phyloP scores from a whole-genome alignment of 805 yeast species.

The Maudiozyma barnettii region DNA sequence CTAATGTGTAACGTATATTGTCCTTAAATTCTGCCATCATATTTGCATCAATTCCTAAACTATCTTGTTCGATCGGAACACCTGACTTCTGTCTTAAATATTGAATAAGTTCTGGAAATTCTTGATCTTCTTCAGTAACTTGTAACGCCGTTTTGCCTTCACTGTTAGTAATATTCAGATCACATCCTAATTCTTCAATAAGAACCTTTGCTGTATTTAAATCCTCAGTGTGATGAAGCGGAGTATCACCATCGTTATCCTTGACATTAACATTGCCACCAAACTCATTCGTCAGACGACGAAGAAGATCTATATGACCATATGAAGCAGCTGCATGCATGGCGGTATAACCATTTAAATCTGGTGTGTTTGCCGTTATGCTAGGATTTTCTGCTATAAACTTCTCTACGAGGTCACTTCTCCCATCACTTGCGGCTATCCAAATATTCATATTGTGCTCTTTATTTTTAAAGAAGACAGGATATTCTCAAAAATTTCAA shows the following conservation, averaged over 20 bases:
- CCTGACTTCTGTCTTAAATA: conserved; percentile 43
- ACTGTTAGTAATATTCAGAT: conserved; percentile 49
- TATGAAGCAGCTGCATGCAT: conserved; percentile 96
- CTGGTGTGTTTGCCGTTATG: conserved; percentile 62
- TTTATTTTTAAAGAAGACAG: no score
- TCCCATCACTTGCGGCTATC: conserved; percentile 91
- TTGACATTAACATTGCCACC: conserved; percentile 78
- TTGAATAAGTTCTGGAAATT: conserved; percentile 64
- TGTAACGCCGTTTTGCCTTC: conserved; percentile 71
- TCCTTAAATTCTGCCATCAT: conserved; percentile 30
- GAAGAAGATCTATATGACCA: conserved; percentile 62
- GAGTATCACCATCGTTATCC: conserved; percentile 91
- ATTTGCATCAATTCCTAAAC: conserved; percentile 22
- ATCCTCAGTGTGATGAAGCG: conserved; percentile 84
- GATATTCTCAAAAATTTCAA: no score
- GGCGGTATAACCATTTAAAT: conserved; percentile 93
- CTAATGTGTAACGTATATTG: conserved; percentile 48
- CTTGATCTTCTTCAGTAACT: conserved; percentile 75
- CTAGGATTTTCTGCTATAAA: conserved; percentile 37
- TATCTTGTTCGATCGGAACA: conserved; percentile 17
- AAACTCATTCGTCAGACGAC: conserved; percentile 25
- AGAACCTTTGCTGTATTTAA: conserved; percentile 52
- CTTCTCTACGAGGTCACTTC: conserved; percentile 46
- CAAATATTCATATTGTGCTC: conserved; percentile 53
- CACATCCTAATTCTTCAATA: conserved; percentile 61